phyloP scores from a whole-genome alignment of 164 flowering plant genomes.

The Nelumbo lutea region DNA sequence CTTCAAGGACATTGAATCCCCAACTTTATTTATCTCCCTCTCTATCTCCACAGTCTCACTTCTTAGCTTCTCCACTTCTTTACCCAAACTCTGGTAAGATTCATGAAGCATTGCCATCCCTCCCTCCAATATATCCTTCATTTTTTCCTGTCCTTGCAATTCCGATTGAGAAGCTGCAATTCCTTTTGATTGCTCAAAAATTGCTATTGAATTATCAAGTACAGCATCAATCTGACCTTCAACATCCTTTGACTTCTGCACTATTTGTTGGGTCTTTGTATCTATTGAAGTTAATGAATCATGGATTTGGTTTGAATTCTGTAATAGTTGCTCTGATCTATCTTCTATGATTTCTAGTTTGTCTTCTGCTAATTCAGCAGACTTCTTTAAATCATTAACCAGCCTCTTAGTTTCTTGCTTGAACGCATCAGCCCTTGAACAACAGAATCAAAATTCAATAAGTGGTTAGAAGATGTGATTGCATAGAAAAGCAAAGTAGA shows the following conservation, averaged over 20 bases:
- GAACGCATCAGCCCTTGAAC: conserved; percentile 56
- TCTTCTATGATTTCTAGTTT: conserved; percentile 51
- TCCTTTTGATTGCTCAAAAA: conserved; percentile 51
- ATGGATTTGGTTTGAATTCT: conserved; percentile 43
- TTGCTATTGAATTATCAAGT: conserved; percentile 37
- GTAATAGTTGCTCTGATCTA: conserved; percentile 39
- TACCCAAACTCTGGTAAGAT: conserved; percentile 50
- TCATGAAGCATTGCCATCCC: conserved; percentile 51
- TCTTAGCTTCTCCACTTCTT: conserved; percentile 41
- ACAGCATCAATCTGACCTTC: conserved; percentile 38
- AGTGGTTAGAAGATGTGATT: neutral
- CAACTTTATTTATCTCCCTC: conserved; percentile 53
- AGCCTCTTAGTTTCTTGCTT: conserved; percentile 63
- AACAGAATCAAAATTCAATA: conserved; percentile 10
- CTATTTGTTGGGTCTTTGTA: conserved; percentile 40
- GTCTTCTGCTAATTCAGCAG: conserved; percentile 60
- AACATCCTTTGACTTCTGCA: conserved; percentile 37
- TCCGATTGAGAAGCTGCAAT: conserved; percentile 57
- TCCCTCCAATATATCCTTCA: conserved; percentile 52
- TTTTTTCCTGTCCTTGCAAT: conserved; percentile 48
- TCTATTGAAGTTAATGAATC: conserved; percentile 54
- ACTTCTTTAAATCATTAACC: conserved; percentile 58
- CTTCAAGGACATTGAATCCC: conserved; percentile 49
- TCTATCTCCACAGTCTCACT: conserved; percentile 53
- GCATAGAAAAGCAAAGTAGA: too few species aligned